Evolutionary conservation across 768 basidiomycete species (phyloP).

Genomic region (Tylopilus rubrobrunneus): DNA sequence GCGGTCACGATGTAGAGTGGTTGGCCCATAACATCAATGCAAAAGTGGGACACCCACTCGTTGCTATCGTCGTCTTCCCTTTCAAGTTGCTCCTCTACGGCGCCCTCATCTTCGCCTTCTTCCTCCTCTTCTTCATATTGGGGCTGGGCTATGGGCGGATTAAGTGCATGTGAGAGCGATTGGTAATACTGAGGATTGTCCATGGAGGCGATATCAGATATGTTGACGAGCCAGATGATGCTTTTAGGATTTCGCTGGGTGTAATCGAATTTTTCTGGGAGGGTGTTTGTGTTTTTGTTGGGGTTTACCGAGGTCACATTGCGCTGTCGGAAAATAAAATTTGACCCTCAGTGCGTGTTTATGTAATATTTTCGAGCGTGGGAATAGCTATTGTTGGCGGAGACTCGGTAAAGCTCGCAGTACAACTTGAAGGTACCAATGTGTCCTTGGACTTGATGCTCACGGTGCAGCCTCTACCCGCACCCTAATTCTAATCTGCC

Average conservation of each 20-base stretch:
- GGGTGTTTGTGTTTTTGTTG: constrained; percentile 26
- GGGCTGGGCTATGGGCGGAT: constrained; percentile 43
- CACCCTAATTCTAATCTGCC: too few species aligned
- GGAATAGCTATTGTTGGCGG: too few species aligned
- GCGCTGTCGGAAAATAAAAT: constrained; percentile 25
- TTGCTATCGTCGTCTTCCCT: constrained; percentile 42
- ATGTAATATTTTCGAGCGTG: constrained; percentile 14
- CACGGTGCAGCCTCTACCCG: too few species aligned
- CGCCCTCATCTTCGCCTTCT: constrained; percentile 74
- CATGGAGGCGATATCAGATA: constrained; percentile 32
- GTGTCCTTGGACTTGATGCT: too few species aligned
- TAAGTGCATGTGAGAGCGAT: constrained; percentile 73
- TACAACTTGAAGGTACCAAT: too few species aligned
- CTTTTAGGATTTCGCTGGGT: constrained; percentile 29
- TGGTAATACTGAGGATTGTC: constrained; percentile 80
- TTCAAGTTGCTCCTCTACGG: constrained; percentile 64
- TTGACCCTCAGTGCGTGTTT: constrained; percentile 16
- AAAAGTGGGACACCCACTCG: constrained; percentile 24
- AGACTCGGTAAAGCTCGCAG: too few species aligned
- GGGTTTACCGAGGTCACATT: constrained; percentile 27
- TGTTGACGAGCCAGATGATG: constrained; percentile 21
- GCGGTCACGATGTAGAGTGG: constrained; percentile 8
- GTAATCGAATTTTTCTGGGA: constrained; percentile 29
- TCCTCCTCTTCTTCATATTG: constrained; percentile 53
- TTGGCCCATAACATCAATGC: constrained; percentile 1